Base-by-base conservation (phyloP, 192 early-diverging fungal species). In the Coemansia sp. region DNA sequence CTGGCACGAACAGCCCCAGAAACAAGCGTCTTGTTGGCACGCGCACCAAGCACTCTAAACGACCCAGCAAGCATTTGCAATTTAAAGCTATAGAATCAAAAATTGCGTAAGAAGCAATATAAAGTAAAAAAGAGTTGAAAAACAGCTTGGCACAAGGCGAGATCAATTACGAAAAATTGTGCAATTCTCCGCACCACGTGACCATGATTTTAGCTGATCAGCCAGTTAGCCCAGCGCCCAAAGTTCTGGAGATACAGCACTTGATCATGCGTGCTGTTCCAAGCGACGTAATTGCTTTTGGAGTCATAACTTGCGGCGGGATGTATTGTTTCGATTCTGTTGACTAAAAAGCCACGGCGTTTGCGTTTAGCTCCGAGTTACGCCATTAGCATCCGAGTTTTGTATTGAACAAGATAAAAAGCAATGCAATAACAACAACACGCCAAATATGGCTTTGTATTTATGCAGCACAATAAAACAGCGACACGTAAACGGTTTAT, bases 51-150 rank as follows among this genome's bases (percentile, higher is more conserved):
- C 2, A 39, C 4, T 49, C 64, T 41, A 10, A 66, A 45, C 17
- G 73, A 43, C n/a, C 64, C 65, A 15, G 73, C 52, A 58, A 74
- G 22, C 72, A 74, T 74, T 41, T 47, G 17, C 9, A 38, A 43
- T 17, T 49, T 29, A 29, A 19, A 32, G 29, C 5, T 19, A 38
- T 19, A 35, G 12, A 19, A 58, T 32, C 55, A 5, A 41, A 56
- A 60, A 67, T 24, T 53, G 5, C 29, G 50, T 14, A 21, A 6
- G 22, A 23, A 32, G 32, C 6, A 35, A 8, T 35, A 35, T 35
- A 35, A 35, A 59, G 39, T 19, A 21, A n/a, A 8, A 19, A 49
- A 49, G 19, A 49, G 48, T 15, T 9, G 48, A 49, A 49, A 49
- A 49, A 21, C 8, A 5, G 10, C 48, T 48, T 48, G 48, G n/a